phyloP scores from a whole-genome alignment of 2,329 filamentous ascomycete genomes.

The Cercospora sp. region DNA sequence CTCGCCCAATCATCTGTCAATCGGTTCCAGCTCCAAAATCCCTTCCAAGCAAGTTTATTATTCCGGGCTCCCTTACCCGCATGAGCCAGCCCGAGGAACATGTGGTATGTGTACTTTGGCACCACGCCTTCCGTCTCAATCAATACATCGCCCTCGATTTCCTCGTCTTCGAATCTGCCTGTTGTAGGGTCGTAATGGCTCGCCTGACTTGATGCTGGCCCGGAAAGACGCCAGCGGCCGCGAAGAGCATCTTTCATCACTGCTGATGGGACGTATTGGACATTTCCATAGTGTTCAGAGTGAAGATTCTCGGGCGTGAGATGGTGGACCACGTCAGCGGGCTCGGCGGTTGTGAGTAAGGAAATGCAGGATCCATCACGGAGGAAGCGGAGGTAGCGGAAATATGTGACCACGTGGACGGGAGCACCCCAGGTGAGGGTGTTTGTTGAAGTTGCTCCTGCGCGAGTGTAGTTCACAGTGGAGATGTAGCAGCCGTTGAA shows the following conservation, averaged over 20 bases:
- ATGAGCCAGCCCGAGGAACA: slow-evolving; percentile 72
- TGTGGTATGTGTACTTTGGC: slow-evolving; percentile 77
- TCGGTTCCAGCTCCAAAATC: slow-evolving; percentile 87
- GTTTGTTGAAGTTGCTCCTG: slow-evolving; percentile 71
- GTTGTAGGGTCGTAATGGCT: slow-evolving; percentile 22
- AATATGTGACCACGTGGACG: slow-evolving; percentile 96
- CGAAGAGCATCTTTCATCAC: slow-evolving; percentile 69
- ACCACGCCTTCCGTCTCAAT: slow-evolving; percentile 84
- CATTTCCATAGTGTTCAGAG: slow-evolving; percentile 42
- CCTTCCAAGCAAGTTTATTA: slow-evolving; percentile 85
- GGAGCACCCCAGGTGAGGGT: slow-evolving; percentile 76
- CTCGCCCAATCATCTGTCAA: slow-evolving; percentile 88
- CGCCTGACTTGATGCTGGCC: slow-evolving; percentile 40
- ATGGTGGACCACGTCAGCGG: slow-evolving; percentile 81
- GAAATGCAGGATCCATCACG: slow-evolving; percentile 82
- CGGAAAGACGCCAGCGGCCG: slow-evolving; percentile 66
- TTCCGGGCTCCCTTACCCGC: slow-evolving; percentile 65
- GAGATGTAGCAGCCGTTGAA: slow-evolving; percentile 97
- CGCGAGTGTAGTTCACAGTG: slow-evolving; percentile 90
- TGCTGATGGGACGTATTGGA: slow-evolving; percentile 42
- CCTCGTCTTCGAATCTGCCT: slow-evolving; percentile 41
- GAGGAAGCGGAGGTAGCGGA: slow-evolving; percentile 93
- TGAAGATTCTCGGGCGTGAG: slow-evolving; percentile 70
- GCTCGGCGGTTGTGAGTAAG: slow-evolving; percentile 77
- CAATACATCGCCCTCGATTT: slow-evolving; percentile 67